Conservation (phyloP, 2,329 filamentous ascomycete genomes). For the Cyphellophora attinorum region DNA sequence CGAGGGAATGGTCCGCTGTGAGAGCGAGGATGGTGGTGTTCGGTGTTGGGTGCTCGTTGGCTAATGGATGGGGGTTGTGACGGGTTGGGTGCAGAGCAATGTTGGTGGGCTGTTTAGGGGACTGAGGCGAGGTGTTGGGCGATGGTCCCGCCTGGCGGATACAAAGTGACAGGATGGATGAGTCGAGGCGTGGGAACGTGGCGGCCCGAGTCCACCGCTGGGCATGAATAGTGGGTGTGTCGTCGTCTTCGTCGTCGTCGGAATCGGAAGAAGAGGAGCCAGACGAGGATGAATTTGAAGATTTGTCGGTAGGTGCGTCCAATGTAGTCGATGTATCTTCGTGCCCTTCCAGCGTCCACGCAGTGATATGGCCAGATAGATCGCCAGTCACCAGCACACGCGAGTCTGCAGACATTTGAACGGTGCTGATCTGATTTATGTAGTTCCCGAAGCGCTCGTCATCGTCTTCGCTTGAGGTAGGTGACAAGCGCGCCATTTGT, state of each 20-base stretch:
- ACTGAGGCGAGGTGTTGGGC: constrained; percentile 18
- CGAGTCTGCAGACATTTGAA: constrained; percentile 72
- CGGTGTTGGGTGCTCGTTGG: constrained; percentile 45
- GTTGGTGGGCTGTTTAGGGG: constrained; percentile 12
- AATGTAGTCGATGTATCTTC: constrained; percentile 32
- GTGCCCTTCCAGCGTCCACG: constrained; percentile 62
- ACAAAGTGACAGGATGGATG: constrained; percentile 56
- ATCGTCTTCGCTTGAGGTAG: constrained; percentile 33
- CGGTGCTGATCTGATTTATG: constrained; percentile 62
- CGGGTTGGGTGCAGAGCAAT: constrained; percentile 39
- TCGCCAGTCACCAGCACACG: constrained; percentile 71
- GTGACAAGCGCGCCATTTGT: constrained; percentile 31
- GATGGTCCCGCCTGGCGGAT: constrained; percentile 43
- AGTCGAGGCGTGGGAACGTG: constrained; percentile 58
- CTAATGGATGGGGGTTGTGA: constrained; percentile 42
- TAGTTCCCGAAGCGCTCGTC: constrained; percentile 44
- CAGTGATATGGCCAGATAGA: constrained; percentile 76
- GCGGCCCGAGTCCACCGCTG: constrained; percentile 71
- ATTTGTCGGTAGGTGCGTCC: not conserved
- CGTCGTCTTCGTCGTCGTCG: not conserved
- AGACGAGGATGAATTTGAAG: not conserved
- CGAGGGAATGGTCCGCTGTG: constrained; percentile 57
- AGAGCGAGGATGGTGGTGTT: constrained; percentile 51
- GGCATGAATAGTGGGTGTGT: constrained; percentile 40
- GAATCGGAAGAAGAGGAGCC: no score